Evolutionary conservation across 495 filamentous ascomycete species (phyloP).

Genomic region (Neurospora discreta): DNA sequence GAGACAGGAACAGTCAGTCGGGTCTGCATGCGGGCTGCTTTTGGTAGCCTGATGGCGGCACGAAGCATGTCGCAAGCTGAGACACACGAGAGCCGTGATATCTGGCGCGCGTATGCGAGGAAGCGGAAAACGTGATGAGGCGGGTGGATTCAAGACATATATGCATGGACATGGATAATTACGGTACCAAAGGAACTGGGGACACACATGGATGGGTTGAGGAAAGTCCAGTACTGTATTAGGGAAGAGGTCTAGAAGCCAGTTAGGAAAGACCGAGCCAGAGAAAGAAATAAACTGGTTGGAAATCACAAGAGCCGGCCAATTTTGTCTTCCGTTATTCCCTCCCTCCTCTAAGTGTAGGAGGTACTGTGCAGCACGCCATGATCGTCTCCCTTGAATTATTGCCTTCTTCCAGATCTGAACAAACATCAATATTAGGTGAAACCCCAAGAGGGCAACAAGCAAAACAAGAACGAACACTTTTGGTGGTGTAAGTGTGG

Average conservation of each 20-base stretch:
- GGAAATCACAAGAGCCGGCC: neutral
- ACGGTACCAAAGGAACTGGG: neutral
- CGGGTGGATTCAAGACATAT: neutral
- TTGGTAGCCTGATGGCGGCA: neutral
- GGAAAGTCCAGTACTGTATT: neutral
- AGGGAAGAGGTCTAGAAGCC: neutral
- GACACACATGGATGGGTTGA: neutral
- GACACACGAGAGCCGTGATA: neutral
- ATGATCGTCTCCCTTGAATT: neutral
- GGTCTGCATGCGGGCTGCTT: neutral
- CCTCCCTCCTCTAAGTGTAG: neutral
- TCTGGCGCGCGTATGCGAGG: neutral
- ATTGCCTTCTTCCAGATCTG: no score
- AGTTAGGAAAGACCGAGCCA: neutral
- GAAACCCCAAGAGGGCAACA: no score
- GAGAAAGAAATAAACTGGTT: neutral
- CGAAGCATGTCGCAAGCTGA: neutral
- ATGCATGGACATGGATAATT: neutral
- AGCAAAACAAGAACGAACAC: neutral
- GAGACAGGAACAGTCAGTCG: neutral
- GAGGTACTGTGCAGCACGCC: neutral
- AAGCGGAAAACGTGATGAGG: neutral
- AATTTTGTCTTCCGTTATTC: neutral
- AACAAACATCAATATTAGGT: no score
- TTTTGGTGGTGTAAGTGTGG: neutral